Base-by-base conservation (phyloP, 129 eudicot genomes). In the Ambrosia artemisiifolia region DNA sequence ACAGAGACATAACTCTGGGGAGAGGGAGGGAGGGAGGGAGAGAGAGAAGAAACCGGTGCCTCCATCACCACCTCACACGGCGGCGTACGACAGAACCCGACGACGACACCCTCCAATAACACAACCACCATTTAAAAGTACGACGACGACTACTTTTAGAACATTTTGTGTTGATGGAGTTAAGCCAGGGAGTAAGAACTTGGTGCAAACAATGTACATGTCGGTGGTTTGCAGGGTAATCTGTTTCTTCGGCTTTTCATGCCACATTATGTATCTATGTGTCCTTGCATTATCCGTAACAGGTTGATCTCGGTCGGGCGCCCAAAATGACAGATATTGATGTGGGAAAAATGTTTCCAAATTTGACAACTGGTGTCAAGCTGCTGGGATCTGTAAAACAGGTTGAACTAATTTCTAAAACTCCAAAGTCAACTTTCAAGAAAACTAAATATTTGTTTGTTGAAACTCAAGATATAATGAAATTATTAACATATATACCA, bases 61-160 rank as follows among this genome's bases (percentile, higher is more conserved):
- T n/a, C n/a, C n/a, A n/a, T n/a, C n/a, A n/a, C n/a, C n/a, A n/a
- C n/a, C n/a, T n/a, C n/a, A n/a, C n/a, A n/a, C n/a, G n/a, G n/a
- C n/a, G n/a, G n/a, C n/a, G n/a, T n/a, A n/a, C n/a, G n/a, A n/a
- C n/a, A n/a, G n/a, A n/a, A n/a, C n/a, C n/a, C n/a, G n/a, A n/a
- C n/a, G n/a, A n/a, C n/a, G n/a, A n/a, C n/a, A n/a, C n/a, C n/a
- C n/a, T n/a, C n/a, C n/a, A n/a, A n/a, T n/a, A n/a, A n/a, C n/a
- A n/a, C n/a, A n/a, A n/a, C n/a, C n/a, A n/a, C n/a, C n/a, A n/a
- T n/a, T n/a, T n/a, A n/a, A n/a, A n/a, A n/a, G n/a, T n/a, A n/a
- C n/a, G n/a, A n/a, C n/a, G n/a, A n/a, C n/a, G n/a, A 79, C 88
- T 44, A 85, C 88, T 83, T 87, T 93, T 56, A 93, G 79, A 70